Evolutionary conservation across 768 basidiomycete genomes (phyloP).

Genomic region (Trametes gibbosa): DNA sequence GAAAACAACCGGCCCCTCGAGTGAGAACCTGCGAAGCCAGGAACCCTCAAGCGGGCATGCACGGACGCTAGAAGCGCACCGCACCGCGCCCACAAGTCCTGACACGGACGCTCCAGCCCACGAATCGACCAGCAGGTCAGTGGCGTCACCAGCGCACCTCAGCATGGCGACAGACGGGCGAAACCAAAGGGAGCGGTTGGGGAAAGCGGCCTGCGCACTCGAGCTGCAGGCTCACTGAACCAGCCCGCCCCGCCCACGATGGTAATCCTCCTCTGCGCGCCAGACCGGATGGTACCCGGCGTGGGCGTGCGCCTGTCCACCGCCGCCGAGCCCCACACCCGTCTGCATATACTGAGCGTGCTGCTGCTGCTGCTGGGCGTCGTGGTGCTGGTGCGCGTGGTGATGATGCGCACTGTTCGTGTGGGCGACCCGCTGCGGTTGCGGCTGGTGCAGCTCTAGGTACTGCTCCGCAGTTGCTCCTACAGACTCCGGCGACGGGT

Average conservation of each 20-base stretch:
- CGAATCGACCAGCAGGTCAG: too few relatives aligned
- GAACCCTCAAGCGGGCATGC: not conserved
- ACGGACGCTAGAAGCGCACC: not conserved
- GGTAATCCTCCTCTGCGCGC: slow-evolving; percentile 5
- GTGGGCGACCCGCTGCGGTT: slow-evolving; percentile 8
- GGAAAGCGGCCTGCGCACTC: too few relatives aligned
- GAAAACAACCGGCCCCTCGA: not conserved
- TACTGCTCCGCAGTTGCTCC: slow-evolving; percentile 3
- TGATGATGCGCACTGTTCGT: not conserved
- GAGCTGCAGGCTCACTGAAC: slow-evolving; percentile 10
- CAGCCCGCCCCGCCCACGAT: slow-evolving; percentile 8
- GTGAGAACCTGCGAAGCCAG: not conserved
- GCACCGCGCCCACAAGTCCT: not conserved
- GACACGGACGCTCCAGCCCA: not conserved
- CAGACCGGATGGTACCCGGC: not conserved
- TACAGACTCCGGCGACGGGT: slow-evolving; percentile 4
- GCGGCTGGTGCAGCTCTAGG: slow-evolving; percentile 21
- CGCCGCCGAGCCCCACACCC: not conserved
- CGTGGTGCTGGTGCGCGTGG: not conserved
- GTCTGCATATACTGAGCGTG: slow-evolving; percentile 8
- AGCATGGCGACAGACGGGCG: too few relatives aligned
- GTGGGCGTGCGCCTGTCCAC: not conserved
- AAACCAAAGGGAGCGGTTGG: too few relatives aligned
- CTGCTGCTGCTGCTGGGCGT: not conserved
- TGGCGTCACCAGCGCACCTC: too few relatives aligned